Conservation (phyloP, 2,329 filamentous ascomycete species). For the Alternaria sp. region DNA sequence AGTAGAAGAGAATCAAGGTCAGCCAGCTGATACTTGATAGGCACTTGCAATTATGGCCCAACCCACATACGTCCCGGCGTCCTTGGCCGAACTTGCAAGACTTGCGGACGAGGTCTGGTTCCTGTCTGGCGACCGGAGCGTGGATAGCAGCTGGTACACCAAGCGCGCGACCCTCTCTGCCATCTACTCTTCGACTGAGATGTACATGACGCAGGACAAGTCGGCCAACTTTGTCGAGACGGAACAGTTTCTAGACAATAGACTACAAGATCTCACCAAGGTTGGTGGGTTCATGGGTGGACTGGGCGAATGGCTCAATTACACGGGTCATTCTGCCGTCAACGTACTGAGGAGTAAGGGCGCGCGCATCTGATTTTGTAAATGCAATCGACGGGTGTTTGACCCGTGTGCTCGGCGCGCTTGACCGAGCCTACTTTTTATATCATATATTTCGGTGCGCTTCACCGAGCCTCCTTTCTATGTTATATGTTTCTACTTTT, state of each 20-base stretch:
- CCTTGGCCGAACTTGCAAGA: constrained; percentile 78
- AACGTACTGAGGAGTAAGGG: constrained; percentile 91
- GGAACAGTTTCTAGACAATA: constrained; percentile 77
- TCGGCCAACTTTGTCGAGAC: constrained; percentile 79
- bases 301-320: constrained; percentile 80
- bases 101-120: constrained; percentile 94
- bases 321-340: constrained; percentile 77
- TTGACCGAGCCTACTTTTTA: neutral
- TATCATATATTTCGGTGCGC: neutral
- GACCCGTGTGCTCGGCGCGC: neutral
- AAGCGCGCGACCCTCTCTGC: constrained; percentile 69
- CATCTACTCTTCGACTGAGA: constrained; percentile 77
- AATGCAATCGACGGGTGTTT: neutral
- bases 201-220: constrained; percentile 92
- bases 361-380: constrained; percentile 69
- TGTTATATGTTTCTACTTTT: constrained; percentile 1
- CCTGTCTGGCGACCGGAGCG: constrained; percentile 79
- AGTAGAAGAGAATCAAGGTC: constrained; percentile 39
- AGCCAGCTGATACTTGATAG: constrained; percentile 53
- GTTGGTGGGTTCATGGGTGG: constrained; percentile 69
- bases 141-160: constrained; percentile 90
- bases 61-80: constrained; percentile 76
- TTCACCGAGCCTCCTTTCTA: neutral
- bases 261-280: constrained; percentile 73
- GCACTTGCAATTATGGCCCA: constrained; percentile 91